Evolutionary conservation across 1,139 yeast genomes (phyloP).

Genomic region (Magnusiomyces tetraspermus): DNA sequence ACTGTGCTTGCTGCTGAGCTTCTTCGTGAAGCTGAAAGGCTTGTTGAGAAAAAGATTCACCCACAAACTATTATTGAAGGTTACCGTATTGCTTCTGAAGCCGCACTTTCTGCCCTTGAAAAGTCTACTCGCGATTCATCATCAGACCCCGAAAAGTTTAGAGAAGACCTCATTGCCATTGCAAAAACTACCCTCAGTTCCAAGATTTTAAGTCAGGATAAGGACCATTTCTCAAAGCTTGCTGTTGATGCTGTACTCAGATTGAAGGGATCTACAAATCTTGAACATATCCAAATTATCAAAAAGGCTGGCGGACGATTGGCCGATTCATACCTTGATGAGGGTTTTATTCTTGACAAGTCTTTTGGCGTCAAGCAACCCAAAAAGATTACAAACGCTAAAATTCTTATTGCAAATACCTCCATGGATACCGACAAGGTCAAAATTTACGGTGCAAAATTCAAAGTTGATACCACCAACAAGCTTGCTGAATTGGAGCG

Average conservation of each 20-base stretch:
- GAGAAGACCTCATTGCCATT: conserved; percentile 69
- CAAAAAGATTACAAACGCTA: conserved; percentile 71
- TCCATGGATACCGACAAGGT: conserved; percentile 94
- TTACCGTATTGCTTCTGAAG: conserved; percentile 74
- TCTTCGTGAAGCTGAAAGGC: conserved; percentile 87
- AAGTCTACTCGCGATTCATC: conserved; percentile 71
- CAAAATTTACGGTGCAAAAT: conserved; percentile 94
- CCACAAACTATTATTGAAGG: conserved; percentile 98
- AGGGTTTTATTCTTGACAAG: conserved; percentile 87
- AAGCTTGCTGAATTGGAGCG: conserved; percentile 92
- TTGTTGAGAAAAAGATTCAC: conserved; percentile 86
- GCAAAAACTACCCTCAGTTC: conserved; percentile 92
- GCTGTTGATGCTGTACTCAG: conserved; percentile 94
- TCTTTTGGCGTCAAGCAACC: conserved; percentile 93
- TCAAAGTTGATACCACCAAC: conserved; percentile 90
- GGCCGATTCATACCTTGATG: conserved; percentile 87
- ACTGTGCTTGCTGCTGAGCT: conserved; percentile 89
- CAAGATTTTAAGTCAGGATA: conserved; percentile 89
- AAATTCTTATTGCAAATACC: conserved; percentile 86
- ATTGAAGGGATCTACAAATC: conserved; percentile 85
- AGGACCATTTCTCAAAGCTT: conserved; percentile 73
- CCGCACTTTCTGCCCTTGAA: conserved; percentile 74
- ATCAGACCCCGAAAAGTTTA: conserved; percentile 50
- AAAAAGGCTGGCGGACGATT: conserved; percentile 90
- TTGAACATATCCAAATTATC: conserved; percentile 88